Percentiles rank a stretch among this genome's conserved stretches.
phyloP scores from a whole-genome alignment of 108 stramenopile species.

The Skeletonema potamos region DNA sequence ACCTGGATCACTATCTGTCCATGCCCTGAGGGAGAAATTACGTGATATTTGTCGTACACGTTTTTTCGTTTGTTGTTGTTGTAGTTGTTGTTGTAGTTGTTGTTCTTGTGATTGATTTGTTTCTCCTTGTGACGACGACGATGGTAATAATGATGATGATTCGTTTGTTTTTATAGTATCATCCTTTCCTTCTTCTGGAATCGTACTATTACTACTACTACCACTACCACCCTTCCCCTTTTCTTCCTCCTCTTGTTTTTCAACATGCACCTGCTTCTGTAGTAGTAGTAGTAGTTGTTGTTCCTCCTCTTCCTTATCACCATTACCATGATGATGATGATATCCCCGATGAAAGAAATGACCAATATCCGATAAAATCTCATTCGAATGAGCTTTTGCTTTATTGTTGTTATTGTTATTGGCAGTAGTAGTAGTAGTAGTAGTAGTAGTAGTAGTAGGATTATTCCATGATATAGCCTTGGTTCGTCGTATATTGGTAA shows the following conservation, averaged over 20 bases:
- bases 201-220: no score
- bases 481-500: background rate
- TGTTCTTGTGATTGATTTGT: background rate
- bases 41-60: slow-evolving; percentile 2
- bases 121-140: background rate
- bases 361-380: background rate
- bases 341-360: slow-evolving; percentile 22
- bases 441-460: no score
- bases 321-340: background rate
- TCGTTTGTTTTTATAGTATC: no score
- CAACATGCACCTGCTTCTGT: no score
- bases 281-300: background rate
- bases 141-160: no score
- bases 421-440: no score
- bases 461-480: background rate
- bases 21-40: slow-evolving; percentile 33
- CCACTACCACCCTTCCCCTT: no score
- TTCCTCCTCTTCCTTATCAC: background rate
- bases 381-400: slow-evolving; percentile 7
- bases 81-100: background rate
- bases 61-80: background rate
- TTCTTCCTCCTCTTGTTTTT: no score
- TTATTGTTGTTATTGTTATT: no score
- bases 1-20: slow-evolving; percentile 33
- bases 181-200: no score